Base-by-base conservation (phyloP, 345 rosid species). In the Corchorus capsularis region DNA sequence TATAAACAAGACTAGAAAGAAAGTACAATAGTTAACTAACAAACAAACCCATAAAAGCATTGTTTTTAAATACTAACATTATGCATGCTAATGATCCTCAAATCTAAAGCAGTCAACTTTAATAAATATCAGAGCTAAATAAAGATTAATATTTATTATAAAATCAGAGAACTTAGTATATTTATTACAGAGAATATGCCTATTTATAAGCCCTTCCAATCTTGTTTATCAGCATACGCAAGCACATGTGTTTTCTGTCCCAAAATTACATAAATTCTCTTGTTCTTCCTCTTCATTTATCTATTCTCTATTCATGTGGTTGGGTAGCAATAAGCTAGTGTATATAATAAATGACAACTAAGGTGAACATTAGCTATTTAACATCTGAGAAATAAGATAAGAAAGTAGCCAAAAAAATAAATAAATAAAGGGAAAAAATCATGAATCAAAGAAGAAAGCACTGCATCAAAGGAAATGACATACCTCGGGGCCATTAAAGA, bases 401-500 rank as follows among this genome's bases (percentile, higher is more conserved):
- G 32, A 55, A 71, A 41, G 3, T 56, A 55, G 19, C 75, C 13
- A 50, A 10, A 50, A 10, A 50, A 15, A 50, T 4, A 50, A 10
- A 15, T n/a, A 50, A 50, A 39, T 3, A 69, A 39, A 56, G 17
- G 47, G 37, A 61, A 5, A 32, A 12, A 16, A 41, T 27, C 16
- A 56, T 34, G 57, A 47, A 69, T 3, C 0, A 4, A 39, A 20
- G 41, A 77, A 35, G 66, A 54, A 75, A 19, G 55, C 2, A 37
- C 2, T 57, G 75, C 54, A 43, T 34, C 5, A 70, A 56, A 6
- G 46, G 57, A 52, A 62, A 46, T 20, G 22, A 46, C 74, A 79
- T 87, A 96, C 99, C 99, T 96, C 99, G 0, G 99, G 99, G 73
- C 98, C 99, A 62, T 96, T 96, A 83, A 96, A 96, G 59, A 96